A percentile compares a stretch with the other conserved stretches of the same genome.
These are phyloP conservation scores for Magnolia kwangsiensis DNA, from an alignment of 164 flowering plant genomes.

Conservation along the genomic window DNA sequence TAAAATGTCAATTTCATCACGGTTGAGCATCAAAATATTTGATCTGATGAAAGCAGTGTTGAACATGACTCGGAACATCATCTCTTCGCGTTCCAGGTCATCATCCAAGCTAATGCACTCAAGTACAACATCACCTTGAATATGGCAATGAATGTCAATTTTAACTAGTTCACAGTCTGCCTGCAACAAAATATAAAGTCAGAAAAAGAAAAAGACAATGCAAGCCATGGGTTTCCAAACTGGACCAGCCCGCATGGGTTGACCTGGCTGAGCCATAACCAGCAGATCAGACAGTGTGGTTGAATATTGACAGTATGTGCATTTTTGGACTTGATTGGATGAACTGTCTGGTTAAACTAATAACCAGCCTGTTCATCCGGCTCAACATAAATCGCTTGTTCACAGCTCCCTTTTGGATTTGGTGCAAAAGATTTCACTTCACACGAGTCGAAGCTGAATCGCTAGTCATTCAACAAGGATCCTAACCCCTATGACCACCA, in stretches of 20 bases:
- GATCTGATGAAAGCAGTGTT: constrained; percentile 92
- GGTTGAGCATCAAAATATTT: constrained; percentile 80
- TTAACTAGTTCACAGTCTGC: constrained; percentile 80
- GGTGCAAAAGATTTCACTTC: no score
- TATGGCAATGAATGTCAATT: constrained; percentile 78
- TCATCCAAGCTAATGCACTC: constrained; percentile 76
- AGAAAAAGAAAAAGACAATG: not conserved
- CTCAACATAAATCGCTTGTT: no score
- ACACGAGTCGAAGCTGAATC: no score
- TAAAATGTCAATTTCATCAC: constrained; percentile 76
- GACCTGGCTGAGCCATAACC: not conserved
- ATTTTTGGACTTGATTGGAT: no score
- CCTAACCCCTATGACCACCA: no score
- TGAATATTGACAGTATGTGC: no score
- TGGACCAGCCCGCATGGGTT: not conserved
- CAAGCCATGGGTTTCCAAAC: not conserved
- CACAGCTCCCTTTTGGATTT: no score
- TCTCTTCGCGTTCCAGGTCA: constrained; percentile 63
- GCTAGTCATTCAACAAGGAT: no score
- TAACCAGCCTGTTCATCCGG: no score
- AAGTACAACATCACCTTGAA: constrained; percentile 92
- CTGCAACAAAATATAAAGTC: constrained; percentile 44
- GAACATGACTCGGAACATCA: constrained; percentile 88
- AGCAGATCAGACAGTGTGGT: not conserved
- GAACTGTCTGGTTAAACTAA: no score